Conservation (phyloP, 1,284 basidiomycete species). For the Ceratobasidium sp. region DNA sequence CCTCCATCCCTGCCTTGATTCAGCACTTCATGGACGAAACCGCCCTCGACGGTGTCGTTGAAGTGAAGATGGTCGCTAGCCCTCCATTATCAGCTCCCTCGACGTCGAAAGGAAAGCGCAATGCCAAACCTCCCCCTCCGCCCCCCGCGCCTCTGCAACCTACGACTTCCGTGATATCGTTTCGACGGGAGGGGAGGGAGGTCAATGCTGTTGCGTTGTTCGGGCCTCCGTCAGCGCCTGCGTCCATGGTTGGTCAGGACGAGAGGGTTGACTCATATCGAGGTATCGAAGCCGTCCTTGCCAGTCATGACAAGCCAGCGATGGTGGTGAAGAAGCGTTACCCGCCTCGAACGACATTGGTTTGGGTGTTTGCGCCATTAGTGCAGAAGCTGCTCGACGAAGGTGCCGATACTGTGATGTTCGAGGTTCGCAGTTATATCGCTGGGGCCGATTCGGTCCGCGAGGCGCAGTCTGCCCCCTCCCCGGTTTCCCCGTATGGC, state of each 20-base stretch:
- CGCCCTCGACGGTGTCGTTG: constrained; percentile 38
- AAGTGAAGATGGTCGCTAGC: constrained; percentile 42
- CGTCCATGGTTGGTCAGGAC: constrained; percentile 13
- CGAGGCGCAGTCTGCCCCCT: constrained; percentile 27
- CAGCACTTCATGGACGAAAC: constrained; percentile 42
- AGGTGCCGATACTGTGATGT: constrained; percentile 38
- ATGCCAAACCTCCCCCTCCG: constrained; percentile 28
- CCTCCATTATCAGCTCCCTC: constrained; percentile 21
- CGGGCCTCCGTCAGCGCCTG: constrained; percentile 32
- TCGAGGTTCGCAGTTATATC: constrained; percentile 40
- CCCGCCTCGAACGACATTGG: constrained; percentile 37
- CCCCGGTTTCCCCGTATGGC: constrained; percentile 37
- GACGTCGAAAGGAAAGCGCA: constrained; percentile 32
- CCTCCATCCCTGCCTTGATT: constrained; percentile 39
- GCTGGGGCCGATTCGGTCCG: constrained; percentile 40
- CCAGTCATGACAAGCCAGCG: constrained; percentile 12
- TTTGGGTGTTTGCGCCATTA: constrained; percentile 39
- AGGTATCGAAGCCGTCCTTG: constrained; percentile 7
- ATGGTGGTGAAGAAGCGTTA: constrained; percentile 42
- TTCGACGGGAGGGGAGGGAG: constrained; percentile 38
- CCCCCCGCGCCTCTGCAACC: constrained; percentile 32
- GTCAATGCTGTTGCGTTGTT: constrained; percentile 35
- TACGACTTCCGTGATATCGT: constrained; percentile 38
- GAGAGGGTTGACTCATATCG: constrained; percentile 15
- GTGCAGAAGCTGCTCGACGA: constrained; percentile 39